Evolutionary conservation across 805 yeast species (phyloP).

Genomic region (Saccharomycopsis olivae): DNA sequence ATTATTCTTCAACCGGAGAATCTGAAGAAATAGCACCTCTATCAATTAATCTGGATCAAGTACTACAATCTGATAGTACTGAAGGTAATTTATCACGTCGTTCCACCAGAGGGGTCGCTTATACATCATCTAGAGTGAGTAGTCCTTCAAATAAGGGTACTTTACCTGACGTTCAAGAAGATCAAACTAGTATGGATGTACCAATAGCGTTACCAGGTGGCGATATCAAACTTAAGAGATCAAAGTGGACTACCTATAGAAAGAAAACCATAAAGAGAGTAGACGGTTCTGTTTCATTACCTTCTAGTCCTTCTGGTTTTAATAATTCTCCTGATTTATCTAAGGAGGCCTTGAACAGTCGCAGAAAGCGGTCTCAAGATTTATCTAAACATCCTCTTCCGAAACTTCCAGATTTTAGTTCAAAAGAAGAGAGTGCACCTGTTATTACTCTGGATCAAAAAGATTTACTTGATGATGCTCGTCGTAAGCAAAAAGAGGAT

Average conservation of each 20-base stretch:
- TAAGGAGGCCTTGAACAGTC: constrained; percentile 3
- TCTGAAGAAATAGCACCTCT: not conserved
- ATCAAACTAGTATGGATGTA: not conserved
- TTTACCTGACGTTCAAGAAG: not conserved
- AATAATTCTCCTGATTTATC: not conserved
- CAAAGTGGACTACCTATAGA: constrained; percentile 42
- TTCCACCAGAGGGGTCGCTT: not conserved
- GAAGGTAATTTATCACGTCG: not conserved
- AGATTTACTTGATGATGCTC: not conserved
- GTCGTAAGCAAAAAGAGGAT: not conserved
- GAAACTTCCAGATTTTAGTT: constrained; percentile 4
- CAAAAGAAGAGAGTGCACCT: not conserved
- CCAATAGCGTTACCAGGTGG: constrained; percentile 19
- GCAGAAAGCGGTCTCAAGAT: constrained; percentile 16
- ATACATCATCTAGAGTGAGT: not conserved
- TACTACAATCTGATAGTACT: too few relatives aligned
- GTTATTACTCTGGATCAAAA: not conserved
- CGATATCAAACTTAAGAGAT: constrained; percentile 32
- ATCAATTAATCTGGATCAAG: too few relatives aligned
- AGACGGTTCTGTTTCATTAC: too few relatives aligned
- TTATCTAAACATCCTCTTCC: constrained; percentile 17
- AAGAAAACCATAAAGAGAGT: constrained; percentile 24
- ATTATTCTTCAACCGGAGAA: constrained; percentile 1
- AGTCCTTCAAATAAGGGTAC: not conserved
- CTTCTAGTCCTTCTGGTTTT: not conserved